Percentiles rank a stretch among this genome's conserved stretches.
These are phyloP conservation scores for Podaxis sp. DNA, from an alignment of 768 basidiomycete genomes.

Conservation along the genomic window DNA sequence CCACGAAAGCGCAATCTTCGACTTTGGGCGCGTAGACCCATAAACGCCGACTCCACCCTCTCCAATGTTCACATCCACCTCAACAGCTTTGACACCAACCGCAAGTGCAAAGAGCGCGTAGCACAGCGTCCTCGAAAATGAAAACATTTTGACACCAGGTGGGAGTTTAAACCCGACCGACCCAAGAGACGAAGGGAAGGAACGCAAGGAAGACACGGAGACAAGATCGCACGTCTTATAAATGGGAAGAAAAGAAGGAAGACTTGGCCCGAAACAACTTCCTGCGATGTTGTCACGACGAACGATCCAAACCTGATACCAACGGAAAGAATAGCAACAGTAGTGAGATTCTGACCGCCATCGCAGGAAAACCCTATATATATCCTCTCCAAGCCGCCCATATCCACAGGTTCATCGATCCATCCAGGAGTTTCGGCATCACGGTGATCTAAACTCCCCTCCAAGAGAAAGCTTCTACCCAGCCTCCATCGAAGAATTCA, in stretches of 20 bases:
- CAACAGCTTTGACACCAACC: background rate
- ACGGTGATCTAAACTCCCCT: background rate
- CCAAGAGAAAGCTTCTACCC: background rate
- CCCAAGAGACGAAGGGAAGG: background rate
- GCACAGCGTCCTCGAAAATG: conserved; percentile 1
- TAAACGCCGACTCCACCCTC: background rate
- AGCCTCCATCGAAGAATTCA: background rate
- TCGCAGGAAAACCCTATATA: conserved; percentile 2
- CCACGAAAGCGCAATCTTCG: conserved; percentile 29
- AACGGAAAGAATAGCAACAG: background rate
- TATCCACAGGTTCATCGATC: background rate
- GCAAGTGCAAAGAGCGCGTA: conserved; percentile 1
- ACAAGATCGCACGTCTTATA: background rate
- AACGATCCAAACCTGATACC: conserved; percentile 3
- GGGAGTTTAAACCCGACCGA: background rate
- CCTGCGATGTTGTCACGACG: background rate
- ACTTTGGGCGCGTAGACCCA: background rate
- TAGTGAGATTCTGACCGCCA: background rate
- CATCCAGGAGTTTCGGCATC: background rate
- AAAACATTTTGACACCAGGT: background rate
- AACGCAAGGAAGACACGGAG: background rate
- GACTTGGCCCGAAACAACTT: background rate
- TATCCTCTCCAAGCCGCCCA: conserved; percentile 4
- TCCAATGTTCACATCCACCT: background rate
- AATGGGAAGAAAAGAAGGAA: background rate